Conservation (phyloP, 345 rosid species). For the Citrus glauca region DNA sequence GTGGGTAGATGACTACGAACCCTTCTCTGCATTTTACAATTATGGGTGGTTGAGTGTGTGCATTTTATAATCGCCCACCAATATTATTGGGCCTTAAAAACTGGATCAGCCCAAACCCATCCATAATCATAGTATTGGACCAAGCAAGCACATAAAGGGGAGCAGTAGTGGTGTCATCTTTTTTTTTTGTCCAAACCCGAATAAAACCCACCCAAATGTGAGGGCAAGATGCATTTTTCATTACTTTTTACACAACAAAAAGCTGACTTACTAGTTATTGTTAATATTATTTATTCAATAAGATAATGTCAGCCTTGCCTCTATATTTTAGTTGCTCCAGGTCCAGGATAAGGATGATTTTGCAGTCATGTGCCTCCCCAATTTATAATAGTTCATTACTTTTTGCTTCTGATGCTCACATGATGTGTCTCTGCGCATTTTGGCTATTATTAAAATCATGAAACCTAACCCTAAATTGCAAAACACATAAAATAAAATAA, state of each 20-base stretch:
- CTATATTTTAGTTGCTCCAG: background rate
- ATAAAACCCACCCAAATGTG: background rate
- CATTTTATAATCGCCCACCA: background rate
- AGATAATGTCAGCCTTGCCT: background rate
- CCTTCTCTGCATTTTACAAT: too few species aligned
- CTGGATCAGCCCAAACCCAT: background rate
- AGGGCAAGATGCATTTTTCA: background rate
- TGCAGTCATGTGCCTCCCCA: background rate
- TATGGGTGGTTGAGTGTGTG: background rate
- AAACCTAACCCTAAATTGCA: background rate
- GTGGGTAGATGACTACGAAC: too few species aligned
- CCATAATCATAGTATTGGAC: background rate
- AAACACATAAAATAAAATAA: too few species aligned
- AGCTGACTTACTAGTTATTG: background rate
- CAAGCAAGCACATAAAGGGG: background rate
- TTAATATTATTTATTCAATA: background rate
- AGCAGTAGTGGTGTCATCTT: fast-evolving
- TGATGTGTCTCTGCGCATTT: background rate
- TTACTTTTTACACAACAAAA: background rate
- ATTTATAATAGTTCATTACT: background rate
- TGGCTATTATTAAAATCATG: background rate
- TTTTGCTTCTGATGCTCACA: background rate
- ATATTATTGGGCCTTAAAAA: background rate
- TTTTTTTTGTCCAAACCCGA: background rate
- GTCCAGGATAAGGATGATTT: background rate